phyloP scores from a whole-genome alignment of 768 basidiomycete species.

The Infundibulicybe gibba region DNA sequence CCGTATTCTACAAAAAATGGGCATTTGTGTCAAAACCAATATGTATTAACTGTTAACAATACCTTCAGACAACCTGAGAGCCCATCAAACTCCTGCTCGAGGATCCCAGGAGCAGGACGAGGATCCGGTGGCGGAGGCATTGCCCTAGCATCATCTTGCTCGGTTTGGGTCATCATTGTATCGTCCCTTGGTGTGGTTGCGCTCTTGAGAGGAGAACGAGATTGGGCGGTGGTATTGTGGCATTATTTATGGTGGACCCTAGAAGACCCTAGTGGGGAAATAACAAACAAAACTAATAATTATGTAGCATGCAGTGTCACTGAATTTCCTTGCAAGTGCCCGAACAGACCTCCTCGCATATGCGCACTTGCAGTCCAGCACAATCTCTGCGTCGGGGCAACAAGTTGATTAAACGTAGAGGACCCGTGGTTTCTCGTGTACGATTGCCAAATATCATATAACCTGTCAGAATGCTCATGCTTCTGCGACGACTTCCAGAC shows the following conservation, averaged over 20 bases:
- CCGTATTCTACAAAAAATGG: constrained; percentile 42
- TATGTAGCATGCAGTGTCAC: no score
- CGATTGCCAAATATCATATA: neutral
- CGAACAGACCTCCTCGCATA: no score
- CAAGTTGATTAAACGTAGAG: no score
- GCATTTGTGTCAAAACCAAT: constrained; percentile 12
- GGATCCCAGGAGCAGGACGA: constrained; percentile 32
- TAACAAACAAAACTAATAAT: no score
- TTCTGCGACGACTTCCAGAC: neutral
- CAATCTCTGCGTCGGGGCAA: no score
- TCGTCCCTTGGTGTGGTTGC: constrained; percentile 17
- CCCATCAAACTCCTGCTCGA: constrained; percentile 66
- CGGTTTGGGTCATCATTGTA: constrained; percentile 12
- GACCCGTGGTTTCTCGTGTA: no score
- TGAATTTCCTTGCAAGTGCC: no score
- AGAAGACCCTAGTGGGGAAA: neutral
- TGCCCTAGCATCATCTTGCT: constrained; percentile 30
- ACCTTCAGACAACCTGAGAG: constrained; percentile 59
- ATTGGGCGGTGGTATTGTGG: constrained; percentile 39
- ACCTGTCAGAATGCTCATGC: neutral
- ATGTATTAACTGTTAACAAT: neutral
- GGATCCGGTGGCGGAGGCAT: constrained; percentile 59
- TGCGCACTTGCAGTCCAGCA: no score
- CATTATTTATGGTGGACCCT: no score
- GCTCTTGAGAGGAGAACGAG: constrained; percentile 28